A percentile compares a stretch with the other conserved stretches of the same genome.
These are phyloP conservation scores for Amanita pallidorosea DNA, from an alignment of 768 basidiomycete species.

Conservation along the genomic window DNA sequence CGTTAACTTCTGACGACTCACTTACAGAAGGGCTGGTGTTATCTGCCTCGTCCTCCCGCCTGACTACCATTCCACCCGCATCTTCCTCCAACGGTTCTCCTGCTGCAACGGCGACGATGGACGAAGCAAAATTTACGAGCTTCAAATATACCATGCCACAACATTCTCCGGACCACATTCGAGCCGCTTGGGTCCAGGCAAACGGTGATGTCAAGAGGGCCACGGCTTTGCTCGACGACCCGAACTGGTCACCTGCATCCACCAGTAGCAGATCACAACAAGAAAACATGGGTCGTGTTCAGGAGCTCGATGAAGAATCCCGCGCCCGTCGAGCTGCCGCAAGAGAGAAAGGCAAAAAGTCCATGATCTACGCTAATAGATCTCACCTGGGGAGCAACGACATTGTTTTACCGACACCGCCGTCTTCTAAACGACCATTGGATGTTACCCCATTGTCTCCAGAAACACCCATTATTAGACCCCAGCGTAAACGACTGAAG, in stretches of 20 bases:
- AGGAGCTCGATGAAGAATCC: constrained; percentile 63
- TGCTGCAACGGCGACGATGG: constrained; percentile 19
- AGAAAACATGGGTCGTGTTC: constrained; percentile 49
- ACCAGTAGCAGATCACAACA: constrained; percentile 14
- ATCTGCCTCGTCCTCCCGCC: constrained; percentile 38
- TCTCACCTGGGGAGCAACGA: constrained; percentile 33
- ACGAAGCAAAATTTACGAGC: constrained; percentile 33
- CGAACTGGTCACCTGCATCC: constrained; percentile 34
- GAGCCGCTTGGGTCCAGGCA: constrained; percentile 59
- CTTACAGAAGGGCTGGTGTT: constrained; percentile 36
- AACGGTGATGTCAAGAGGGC: constrained; percentile 53
- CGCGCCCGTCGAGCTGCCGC: constrained; percentile 54
- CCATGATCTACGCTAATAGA: constrained; percentile 73
- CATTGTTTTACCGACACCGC: constrained; percentile 20
- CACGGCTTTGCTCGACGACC: constrained; percentile 45
- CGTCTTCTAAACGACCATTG: constrained; percentile 27
- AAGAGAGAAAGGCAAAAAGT: constrained; percentile 71
- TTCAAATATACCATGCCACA: constrained; percentile 57
- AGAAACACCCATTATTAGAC: constrained; percentile 21
- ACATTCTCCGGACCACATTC: constrained; percentile 31
- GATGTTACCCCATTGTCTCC: constrained; percentile 23
- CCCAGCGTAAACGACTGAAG: constrained; percentile 43
- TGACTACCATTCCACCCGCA: constrained; percentile 38
- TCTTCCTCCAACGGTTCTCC: constrained; percentile 18
- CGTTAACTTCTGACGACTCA: constrained; percentile 64